Percentiles rank a stretch among this genome's conserved stretches.
Evolutionary conservation across 2,329 filamentous ascomycete species (phyloP).

Genomic region (Dothiorella sarmentorum): DNA sequence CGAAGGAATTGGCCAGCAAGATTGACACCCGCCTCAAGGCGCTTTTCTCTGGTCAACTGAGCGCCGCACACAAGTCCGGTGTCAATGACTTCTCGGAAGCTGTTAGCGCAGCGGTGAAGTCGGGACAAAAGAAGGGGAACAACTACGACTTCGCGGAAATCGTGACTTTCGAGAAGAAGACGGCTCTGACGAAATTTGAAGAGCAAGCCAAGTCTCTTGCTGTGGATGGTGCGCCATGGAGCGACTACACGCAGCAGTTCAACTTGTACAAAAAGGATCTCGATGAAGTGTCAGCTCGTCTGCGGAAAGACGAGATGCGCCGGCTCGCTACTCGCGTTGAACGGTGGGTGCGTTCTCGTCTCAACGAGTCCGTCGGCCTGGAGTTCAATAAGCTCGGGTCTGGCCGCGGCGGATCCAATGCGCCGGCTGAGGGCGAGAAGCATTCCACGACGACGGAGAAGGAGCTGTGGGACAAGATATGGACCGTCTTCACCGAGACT

Average conservation of each 20-base stretch:
- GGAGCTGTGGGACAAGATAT: slow-evolving; percentile 93
- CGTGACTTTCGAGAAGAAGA: slow-evolving; percentile 76
- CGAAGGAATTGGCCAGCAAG: slow-evolving; percentile 78
- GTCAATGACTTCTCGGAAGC: slow-evolving; percentile 82
- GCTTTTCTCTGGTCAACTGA: slow-evolving; percentile 83
- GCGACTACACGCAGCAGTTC: slow-evolving; percentile 77
- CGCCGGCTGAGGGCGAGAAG: slow-evolving; percentile 73
- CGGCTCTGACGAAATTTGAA: slow-evolving; percentile 71
- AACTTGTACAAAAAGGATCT: slow-evolving; percentile 84
- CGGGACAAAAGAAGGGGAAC: slow-evolving; percentile 85
- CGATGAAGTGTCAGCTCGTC: slow-evolving; percentile 76
- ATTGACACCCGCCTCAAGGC: slow-evolving; percentile 84
- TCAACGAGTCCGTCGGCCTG: slow-evolving; percentile 82
- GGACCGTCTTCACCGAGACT: slow-evolving; percentile 77
- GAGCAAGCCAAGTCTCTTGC: slow-evolving; percentile 68
- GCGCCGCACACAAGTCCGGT: slow-evolving; percentile 83
- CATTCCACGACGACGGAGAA: slow-evolving; percentile 62
- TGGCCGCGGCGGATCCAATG: slow-evolving; percentile 76
- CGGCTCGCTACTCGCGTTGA: slow-evolving; percentile 86
- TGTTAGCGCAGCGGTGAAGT: slow-evolving; percentile 81
- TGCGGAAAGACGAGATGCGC: slow-evolving; percentile 95
- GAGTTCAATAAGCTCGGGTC: slow-evolving; percentile 97
- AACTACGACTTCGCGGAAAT: slow-evolving; percentile 95
- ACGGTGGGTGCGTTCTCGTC: slow-evolving; percentile 84
- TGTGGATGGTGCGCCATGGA: slow-evolving; percentile 82